Evolutionary conservation across 176 grass and related monocot species (phyloP).

Genomic region (Avena eriantha): DNA sequence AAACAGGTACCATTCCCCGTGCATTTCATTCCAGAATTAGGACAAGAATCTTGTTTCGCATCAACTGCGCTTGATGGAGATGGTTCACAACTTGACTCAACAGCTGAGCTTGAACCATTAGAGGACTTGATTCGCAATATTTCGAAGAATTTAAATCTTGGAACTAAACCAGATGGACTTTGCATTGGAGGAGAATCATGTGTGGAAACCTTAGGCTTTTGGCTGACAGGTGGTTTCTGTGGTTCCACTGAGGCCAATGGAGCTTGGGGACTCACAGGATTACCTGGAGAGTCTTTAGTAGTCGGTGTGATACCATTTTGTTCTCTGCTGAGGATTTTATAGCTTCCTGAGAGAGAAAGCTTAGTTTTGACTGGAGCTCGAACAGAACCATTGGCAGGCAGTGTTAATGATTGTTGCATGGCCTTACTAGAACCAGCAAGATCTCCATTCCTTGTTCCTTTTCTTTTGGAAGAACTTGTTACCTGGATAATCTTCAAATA

Average conservation of each 20-base stretch:
- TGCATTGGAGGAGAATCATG: slow-evolving; percentile 44
- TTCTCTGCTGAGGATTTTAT: slow-evolving; percentile 71
- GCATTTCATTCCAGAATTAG: slow-evolving; percentile 47
- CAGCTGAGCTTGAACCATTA: slow-evolving; percentile 46
- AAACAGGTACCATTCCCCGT: slow-evolving; percentile 47
- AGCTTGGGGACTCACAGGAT: slow-evolving; percentile 45
- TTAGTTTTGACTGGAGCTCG: slow-evolving; percentile 63
- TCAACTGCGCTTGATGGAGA: slow-evolving; percentile 39
- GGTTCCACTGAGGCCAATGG: slow-evolving; percentile 40
- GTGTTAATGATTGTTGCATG: slow-evolving; percentile 43
- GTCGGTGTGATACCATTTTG: slow-evolving; percentile 49
- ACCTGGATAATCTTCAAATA: slow-evolving; percentile 49
- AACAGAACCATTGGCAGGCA: slow-evolving; percentile 34
- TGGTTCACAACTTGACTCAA: slow-evolving; percentile 45
- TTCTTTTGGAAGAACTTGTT: slow-evolving; percentile 55
- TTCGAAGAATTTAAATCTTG: slow-evolving; percentile 64
- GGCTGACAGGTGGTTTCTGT: slow-evolving; percentile 42
- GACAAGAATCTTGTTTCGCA: slow-evolving; percentile 45
- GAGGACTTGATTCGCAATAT: slow-evolving; percentile 54
- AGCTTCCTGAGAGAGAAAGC: slow-evolving; percentile 51
- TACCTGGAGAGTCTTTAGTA: slow-evolving; percentile 46
- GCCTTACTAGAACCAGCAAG: slow-evolving; percentile 49
- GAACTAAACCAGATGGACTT: slow-evolving; percentile 47
- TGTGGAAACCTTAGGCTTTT: slow-evolving; percentile 45
- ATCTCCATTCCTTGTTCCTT: slow-evolving; percentile 58